These are phyloP conservation scores for Coriaria nepalensis DNA, from an alignment of 306 rosid species.

Conservation along the genomic window DNA sequence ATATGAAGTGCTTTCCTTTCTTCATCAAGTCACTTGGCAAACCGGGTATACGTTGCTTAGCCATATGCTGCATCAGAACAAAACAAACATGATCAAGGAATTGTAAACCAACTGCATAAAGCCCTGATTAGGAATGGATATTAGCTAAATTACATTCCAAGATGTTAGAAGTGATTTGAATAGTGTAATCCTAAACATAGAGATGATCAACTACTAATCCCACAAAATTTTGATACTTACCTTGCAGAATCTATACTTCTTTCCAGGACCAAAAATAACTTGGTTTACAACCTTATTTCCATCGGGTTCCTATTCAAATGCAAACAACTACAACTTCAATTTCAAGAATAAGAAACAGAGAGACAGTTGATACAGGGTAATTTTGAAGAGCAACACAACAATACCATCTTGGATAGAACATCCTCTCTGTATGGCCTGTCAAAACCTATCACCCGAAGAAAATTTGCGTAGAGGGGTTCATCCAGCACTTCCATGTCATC, in stretches of 20 bases:
- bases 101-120: no score
- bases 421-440: slow-evolving; percentile 65
- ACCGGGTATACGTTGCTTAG: slow-evolving; percentile 52
- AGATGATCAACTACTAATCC: no score
- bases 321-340: slow-evolving; percentile 11
- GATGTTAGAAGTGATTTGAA: no score
- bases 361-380: neutral
- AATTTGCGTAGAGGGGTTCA: slow-evolving; percentile 70
- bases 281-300: slow-evolving; percentile 63
- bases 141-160: no score
- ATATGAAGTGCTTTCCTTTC: slow-evolving; percentile 70
- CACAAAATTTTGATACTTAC: slow-evolving; percentile 18
- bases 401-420: slow-evolving; percentile 49
- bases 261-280: slow-evolving; percentile 51
- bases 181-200: no score
- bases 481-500: slow-evolving; percentile 69
- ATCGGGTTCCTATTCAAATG: slow-evolving; percentile 46
- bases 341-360: slow-evolving; percentile 5
- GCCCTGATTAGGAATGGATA: no score
- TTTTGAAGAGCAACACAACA: slow-evolving; percentile 1
- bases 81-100: no score
- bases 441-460: slow-evolving; percentile 46
- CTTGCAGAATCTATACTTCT: slow-evolving; percentile 57
- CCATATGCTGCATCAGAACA: slow-evolving; percentile 40
- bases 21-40: slow-evolving; percentile 46